These are phyloP conservation scores for Tetrahymena elliotti DNA, from an alignment of 73 alveolate genomes.

Conservation along the genomic window DNA sequence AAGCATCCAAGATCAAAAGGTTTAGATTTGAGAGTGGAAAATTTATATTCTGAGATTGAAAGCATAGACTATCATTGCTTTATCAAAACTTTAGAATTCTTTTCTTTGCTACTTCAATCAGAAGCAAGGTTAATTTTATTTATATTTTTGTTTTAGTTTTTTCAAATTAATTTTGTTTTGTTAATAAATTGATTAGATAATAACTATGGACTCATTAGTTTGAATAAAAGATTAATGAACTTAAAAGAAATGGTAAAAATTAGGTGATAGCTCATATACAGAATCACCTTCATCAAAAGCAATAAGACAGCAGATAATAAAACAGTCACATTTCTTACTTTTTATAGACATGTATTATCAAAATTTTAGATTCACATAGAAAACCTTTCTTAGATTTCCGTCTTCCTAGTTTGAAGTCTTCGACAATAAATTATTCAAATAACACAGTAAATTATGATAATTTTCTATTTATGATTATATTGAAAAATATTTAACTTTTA, in stretches of 20 bases:
- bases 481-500: not conserved
- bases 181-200: too few species aligned
- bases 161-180: too few species aligned
- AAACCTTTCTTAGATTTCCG: constrained; percentile 1
- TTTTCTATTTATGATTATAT: not conserved
- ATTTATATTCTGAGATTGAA: not conserved
- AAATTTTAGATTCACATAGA: not conserved
- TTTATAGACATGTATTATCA: not conserved
- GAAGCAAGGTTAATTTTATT: not conserved
- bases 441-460: not conserved
- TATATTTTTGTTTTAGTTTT: too few species aligned
- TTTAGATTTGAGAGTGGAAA: not conserved
- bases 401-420: not conserved
- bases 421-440: not conserved
- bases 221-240: not conserved
- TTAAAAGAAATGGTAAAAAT: not conserved
- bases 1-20: not conserved
- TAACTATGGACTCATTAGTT: not conserved
- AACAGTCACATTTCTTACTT: not conserved
- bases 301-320: not conserved
- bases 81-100: not conserved
- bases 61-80: not conserved
- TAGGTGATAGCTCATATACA: not conserved
- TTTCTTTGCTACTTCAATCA: not conserved
- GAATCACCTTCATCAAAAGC: not conserved